Conservation (phyloP, 768 basidiomycete species). For the Russula virescens region DNA sequence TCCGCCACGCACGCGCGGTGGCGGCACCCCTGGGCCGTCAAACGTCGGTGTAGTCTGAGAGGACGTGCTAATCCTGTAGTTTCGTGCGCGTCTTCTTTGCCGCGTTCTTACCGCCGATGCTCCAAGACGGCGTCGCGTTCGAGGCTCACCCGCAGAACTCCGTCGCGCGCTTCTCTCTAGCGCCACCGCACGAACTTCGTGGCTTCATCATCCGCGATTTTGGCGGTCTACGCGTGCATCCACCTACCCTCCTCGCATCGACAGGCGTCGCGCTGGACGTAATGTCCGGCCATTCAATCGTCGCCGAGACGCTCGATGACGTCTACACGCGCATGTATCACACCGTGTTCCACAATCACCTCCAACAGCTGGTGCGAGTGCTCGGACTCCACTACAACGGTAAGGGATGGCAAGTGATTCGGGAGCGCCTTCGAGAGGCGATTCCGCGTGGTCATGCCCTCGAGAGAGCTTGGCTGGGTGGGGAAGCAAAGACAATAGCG, state of each 20-base stretch:
- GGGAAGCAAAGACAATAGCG: slow-evolving; percentile 42
- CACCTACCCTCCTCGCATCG: slow-evolving; percentile 42
- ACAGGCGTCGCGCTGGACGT: slow-evolving; percentile 48
- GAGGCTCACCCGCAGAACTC: slow-evolving; percentile 59
- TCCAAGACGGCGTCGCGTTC: slow-evolving; percentile 52
- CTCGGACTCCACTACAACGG: slow-evolving; percentile 53
- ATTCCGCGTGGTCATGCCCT: slow-evolving; percentile 46
- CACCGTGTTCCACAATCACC: slow-evolving; percentile 52
- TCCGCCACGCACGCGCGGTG: too few relatives aligned
- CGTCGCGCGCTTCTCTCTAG: slow-evolving; percentile 46
- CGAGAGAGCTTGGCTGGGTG: slow-evolving; percentile 45
- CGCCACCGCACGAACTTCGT: slow-evolving; percentile 41
- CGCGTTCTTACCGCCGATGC: slow-evolving; percentile 51
- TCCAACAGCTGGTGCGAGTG: slow-evolving; percentile 54
- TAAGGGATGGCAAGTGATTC: slow-evolving; percentile 46
- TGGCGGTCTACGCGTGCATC: slow-evolving; percentile 51
- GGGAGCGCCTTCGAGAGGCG: slow-evolving; percentile 37
- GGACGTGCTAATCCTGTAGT: slow-evolving; percentile 27
- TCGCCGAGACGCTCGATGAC: slow-evolving; percentile 46
- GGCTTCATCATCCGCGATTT: slow-evolving; percentile 57
- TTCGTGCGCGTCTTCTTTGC: slow-evolving; percentile 46
- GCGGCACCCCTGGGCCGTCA: too few relatives aligned
- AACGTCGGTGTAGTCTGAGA: too few relatives aligned
- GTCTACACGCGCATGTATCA: slow-evolving; percentile 56
- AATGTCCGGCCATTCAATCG: slow-evolving; percentile 36